phyloP scores from a whole-genome alignment of 352 stramenopile genomes.

The Phytophthora aleatoria region DNA sequence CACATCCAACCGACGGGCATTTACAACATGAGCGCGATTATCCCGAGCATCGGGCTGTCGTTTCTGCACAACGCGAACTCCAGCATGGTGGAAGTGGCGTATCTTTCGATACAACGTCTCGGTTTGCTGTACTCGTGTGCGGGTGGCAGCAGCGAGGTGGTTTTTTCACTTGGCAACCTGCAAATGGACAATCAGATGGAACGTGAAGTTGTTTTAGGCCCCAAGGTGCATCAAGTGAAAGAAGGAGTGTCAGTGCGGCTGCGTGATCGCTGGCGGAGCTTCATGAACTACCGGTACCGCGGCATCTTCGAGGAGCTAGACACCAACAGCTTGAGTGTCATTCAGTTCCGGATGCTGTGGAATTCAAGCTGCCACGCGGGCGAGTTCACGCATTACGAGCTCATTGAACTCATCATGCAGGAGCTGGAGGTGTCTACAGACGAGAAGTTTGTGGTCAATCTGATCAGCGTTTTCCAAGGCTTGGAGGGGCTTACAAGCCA shows the following conservation, averaged over 20 bases:
- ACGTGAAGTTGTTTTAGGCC: slow-evolving; percentile 77
- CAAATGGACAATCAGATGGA: slow-evolving; percentile 94
- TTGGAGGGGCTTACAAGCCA: slow-evolving; percentile 75
- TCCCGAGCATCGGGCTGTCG: slow-evolving; percentile 82
- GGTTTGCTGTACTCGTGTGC: slow-evolving; percentile 79
- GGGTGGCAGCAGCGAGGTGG: slow-evolving; percentile 79
- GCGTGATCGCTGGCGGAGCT: slow-evolving; percentile 83
- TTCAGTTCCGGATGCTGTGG: slow-evolving; percentile 90
- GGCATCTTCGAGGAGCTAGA: slow-evolving; percentile 83
- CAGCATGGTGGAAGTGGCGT: slow-evolving; percentile 87
- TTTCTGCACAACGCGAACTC: slow-evolving; percentile 88
- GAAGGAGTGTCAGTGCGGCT: slow-evolving; percentile 86
- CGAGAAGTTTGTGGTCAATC: slow-evolving; percentile 90
- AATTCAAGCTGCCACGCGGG: slow-evolving; percentile 79
- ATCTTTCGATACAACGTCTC: slow-evolving; percentile 81
- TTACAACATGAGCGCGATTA: slow-evolving; percentile 77
- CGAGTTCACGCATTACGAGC: slow-evolving; percentile 84
- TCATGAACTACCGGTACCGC: slow-evolving; percentile 85
- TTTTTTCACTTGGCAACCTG: slow-evolving; percentile 83
- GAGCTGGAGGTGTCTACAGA: slow-evolving; percentile 90
- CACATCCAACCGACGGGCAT: slow-evolving; percentile 60
- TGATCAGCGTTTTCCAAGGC: slow-evolving; percentile 90
- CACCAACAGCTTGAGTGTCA: slow-evolving; percentile 65
- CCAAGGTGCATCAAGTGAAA: slow-evolving; percentile 84
- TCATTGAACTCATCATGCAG: slow-evolving; percentile 88